Base-by-base conservation (phyloP, 495 filamentous ascomycete genomes). In the Thermochaetoides thermophila region DNA sequence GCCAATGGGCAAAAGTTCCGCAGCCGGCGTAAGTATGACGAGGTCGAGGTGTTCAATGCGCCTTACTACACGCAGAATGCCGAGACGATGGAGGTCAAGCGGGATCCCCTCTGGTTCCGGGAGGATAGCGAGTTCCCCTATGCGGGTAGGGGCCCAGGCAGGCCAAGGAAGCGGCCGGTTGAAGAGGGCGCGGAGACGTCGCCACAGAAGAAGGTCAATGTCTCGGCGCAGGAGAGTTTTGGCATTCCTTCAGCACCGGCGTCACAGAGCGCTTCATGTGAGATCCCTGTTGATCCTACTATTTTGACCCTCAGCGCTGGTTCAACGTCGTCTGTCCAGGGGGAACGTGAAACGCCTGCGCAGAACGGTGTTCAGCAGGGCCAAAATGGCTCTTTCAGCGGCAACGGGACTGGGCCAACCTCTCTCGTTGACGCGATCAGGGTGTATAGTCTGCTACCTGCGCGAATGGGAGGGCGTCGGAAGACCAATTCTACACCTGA, bases 11-110 rank as follows among this genome's bases (percentile, higher is more conserved):
- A 47, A 12, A 50, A 48, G 34, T 50, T 52, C 27, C 44, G 49
- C 13, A 44, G 38, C 36, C 46, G 50, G 30, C 42, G 55, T 5
- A 45, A 48, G 34, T 44, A 49, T 12, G 46, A 48, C 6, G 46
- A 55, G 30, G 37, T 58, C 21, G 52, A 58, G 16, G 44, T 53
- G 11, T 52, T 58, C 24, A 46, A 53, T 17, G 55, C 55, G 1
- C 53, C 55, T 2, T 56, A 49, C 32, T 58, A 58, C 35, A 50
- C 42, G 10, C 40, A 50, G 25, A 42, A 26, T 27, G 36, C 37
- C 7, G 30, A 37, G 14, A 13, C 34, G 12, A 33, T 23, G 19
- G 32, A 28, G 24, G 22, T 34, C 10, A 35, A 20, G 24, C 36
- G 24, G 5, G 44, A 53, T 39, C 37, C 41, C 13, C 29, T 48